phyloP scores from a whole-genome alignment of 2,329 filamentous ascomycete species.

The Botrytis cinerea region DNA sequence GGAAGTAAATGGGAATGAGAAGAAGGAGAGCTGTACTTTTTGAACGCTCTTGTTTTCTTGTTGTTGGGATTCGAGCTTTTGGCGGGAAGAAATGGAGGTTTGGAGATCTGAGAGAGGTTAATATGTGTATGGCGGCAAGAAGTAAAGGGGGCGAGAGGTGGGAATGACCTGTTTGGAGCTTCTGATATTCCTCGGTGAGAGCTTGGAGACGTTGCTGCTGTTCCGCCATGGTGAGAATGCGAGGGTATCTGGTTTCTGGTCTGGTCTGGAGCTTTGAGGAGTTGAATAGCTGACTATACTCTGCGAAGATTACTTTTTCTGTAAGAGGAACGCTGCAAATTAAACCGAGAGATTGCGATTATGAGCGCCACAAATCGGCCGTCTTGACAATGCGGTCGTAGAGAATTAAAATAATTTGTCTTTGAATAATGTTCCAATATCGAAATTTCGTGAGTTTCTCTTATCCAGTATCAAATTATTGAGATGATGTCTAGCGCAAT shows the following conservation, averaged over 20 bases:
- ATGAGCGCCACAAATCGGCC: background rate
- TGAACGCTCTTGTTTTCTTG: constrained; percentile 90
- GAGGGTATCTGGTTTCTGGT: constrained; percentile 2
- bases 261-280: background rate
- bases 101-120: constrained; percentile 68
- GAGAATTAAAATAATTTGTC: background rate
- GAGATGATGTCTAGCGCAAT: constrained; percentile 32
- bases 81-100: constrained; percentile 71
- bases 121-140: constrained; percentile 11
- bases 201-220: constrained; percentile 76
- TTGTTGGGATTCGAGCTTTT: constrained; percentile 91
- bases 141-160: background rate
- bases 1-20: background rate
- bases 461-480: constrained; percentile 28
- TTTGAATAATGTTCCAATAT: background rate
- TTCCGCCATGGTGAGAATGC: constrained; percentile 61
- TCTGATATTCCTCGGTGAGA: constrained; percentile 84
- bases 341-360: background rate
- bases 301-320: constrained; percentile 4
- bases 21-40: constrained; percentile 54
- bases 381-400: background rate
- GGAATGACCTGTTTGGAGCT: constrained; percentile 72
- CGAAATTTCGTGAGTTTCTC: constrained; percentile 4
- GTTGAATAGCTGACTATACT: background rate
- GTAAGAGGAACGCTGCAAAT: background rate